Base-by-base conservation (phyloP, 1,284 basidiomycete genomes). In the Cryptococcus sp. region DNA sequence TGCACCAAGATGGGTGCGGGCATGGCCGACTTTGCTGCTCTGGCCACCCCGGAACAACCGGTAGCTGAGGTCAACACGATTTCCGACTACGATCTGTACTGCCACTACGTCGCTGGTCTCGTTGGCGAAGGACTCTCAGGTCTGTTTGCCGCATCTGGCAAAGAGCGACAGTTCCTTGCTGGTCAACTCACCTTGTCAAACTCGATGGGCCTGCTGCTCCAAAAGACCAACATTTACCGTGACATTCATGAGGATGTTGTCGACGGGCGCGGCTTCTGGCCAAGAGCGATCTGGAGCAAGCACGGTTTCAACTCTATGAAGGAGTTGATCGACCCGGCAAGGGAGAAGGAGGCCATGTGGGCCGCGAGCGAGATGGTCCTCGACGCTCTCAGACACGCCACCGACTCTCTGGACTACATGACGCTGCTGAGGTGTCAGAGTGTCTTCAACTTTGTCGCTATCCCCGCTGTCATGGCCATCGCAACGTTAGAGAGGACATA, bases 171-270 rank as follows among this genome's bases (percentile, higher is more conserved):
- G 0, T 90, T 86, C 83, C 80, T 99, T 50, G 88, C 85, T 42
- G 81, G 86, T 48, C 91, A 98, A 77, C 85, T 96, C 59, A 88
- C 89, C 64, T 84, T 99, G 1, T 88, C 88, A 66, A 97, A 98
- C 80, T 90, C 90, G 49, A 93, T 98, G 90, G 96, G 96, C n/a
- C 83, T 95, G 17, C 83, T 98, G 54, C 84, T 99, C 13, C 96
- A 99, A 79, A 99, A 99, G 81, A 97, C 93, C 42, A 99, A 99
- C 81, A 97, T 99, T 77, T 91, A 93, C 63, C 88, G 95, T 57
- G 96, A 99, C 78, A 92, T 88, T 79, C 86, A 91, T 47, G 95
- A 99, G 79, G 96, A 99, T 76, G 85, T 87, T 13, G 88, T 93
- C 47, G 85, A 95, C 52, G 82, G 84, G 13, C 85, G 95, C 43